Conservation (phyloP, 192 early-diverging fungal genomes). For the Radiomyces spectabilis region DNA sequence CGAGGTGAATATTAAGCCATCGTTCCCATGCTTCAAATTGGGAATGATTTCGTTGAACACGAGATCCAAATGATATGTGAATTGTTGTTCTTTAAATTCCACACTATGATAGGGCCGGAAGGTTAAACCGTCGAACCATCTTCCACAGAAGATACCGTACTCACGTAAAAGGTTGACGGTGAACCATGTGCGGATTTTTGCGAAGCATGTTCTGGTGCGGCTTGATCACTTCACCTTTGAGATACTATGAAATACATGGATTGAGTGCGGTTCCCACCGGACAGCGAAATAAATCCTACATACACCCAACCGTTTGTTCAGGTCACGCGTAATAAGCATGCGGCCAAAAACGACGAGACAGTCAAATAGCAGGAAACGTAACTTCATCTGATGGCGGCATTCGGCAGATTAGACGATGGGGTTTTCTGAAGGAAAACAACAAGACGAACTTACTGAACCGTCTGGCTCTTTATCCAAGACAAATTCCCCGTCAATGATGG, state of each 20-base stretch:
- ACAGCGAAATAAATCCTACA: slow-evolving; percentile 12
- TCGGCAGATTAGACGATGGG: background rate
- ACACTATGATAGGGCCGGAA: slow-evolving; percentile 29
- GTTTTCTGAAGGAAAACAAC: background rate
- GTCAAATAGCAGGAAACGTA: slow-evolving; percentile 66
- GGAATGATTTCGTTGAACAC: slow-evolving; percentile 55
- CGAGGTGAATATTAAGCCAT: slow-evolving; percentile 74
- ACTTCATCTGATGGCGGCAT: slow-evolving; percentile 10
- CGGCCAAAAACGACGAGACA: slow-evolving; percentile 52
- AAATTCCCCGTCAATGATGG: slow-evolving; percentile 89
- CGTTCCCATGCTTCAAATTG: slow-evolving; percentile 54
- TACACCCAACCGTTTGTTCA: slow-evolving; percentile 68
- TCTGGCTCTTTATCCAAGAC: slow-evolving; percentile 66
- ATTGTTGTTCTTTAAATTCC: slow-evolving; percentile 58
- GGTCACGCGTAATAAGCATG: slow-evolving; percentile 45
- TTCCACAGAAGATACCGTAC: background rate
- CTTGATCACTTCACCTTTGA: slow-evolving; percentile 53
- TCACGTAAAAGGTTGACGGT: slow-evolving; percentile 49
- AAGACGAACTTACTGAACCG: slow-evolving; percentile 32
- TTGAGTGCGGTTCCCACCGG: no score
- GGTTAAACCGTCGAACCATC: background rate
- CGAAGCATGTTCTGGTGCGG: slow-evolving; percentile 51
- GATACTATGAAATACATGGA: slow-evolving; percentile 38
- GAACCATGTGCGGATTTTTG: slow-evolving; percentile 24
- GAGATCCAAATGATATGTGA: slow-evolving; percentile 52